Percentiles rank a stretch among this genome's conserved stretches.
These are phyloP conservation scores for Bruguiera parviflora DNA, from an alignment of 345 rosid species.

Conservation along the genomic window DNA sequence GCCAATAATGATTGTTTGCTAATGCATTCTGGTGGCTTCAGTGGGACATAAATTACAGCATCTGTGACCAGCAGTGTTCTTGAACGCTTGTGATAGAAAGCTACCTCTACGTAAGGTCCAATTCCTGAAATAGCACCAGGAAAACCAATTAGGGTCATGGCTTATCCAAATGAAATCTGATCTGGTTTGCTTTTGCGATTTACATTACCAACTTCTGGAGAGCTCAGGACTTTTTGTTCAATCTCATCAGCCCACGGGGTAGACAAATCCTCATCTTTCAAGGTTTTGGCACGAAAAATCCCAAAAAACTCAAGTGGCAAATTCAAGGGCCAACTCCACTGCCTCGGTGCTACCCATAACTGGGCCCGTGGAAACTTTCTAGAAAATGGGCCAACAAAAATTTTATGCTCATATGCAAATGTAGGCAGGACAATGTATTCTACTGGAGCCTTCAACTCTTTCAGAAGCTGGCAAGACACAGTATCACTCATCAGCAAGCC, in stretches of 20 bases:
- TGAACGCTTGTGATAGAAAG: slow-evolving; percentile 81
- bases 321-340: slow-evolving; percentile 98
- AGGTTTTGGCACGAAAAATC: slow-evolving; percentile 74
- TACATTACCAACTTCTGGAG: slow-evolving; percentile 89
- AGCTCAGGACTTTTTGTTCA: slow-evolving; percentile 86
- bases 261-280: slow-evolving; percentile 64
- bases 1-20: slow-evolving; percentile 71
- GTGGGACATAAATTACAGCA: slow-evolving; percentile 83
- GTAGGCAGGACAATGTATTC: slow-evolving; percentile 86
- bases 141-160: neutral
- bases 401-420: slow-evolving; percentile 95
- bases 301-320: slow-evolving; percentile 92
- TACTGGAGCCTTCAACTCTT: slow-evolving; percentile 82
- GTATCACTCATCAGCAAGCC: slow-evolving; percentile 12
- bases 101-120: slow-evolving; percentile 94
- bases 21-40: slow-evolving; percentile 76
- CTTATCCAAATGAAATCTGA: slow-evolving; percentile 6
- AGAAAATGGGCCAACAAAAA: slow-evolving; percentile 91
- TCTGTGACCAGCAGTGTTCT: slow-evolving; percentile 84
- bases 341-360: slow-evolving; percentile 97
- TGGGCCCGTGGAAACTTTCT: slow-evolving; percentile 87
- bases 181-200: slow-evolving; percentile 1
- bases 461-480: slow-evolving; percentile 57
- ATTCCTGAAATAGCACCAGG: slow-evolving; percentile 49
- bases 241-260: slow-evolving; percentile 92